Base-by-base conservation (phyloP, 1,284 basidiomycete genomes). In the Ustilago shanxiensis region DNA sequence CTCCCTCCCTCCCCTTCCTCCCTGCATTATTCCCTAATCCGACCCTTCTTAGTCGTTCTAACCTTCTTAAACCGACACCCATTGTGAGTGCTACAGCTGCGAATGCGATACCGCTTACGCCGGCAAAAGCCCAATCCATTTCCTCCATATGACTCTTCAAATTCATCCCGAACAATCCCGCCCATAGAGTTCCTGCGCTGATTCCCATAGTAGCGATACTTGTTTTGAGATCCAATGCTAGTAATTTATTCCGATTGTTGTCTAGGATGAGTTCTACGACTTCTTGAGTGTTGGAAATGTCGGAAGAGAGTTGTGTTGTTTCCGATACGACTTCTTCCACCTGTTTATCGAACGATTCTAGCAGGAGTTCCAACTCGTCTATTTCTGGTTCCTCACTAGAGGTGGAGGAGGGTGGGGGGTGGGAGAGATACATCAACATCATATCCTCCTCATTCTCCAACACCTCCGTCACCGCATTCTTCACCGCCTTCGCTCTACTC, bases 191-290 rank as follows among this genome's bases (percentile, higher is more conserved):
- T 0, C 95, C 95, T n/a, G 91, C 90, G 13, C 93, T 94, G 66
- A 98, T 90, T 0, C 96, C 95, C 87, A 98, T 91, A 0, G 96
- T 98, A 28, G 91, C 91, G 73, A 99, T 98, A n/a, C 94, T 95
- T 11, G 29, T 96, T 90, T 92, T 92, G 52, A 99, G 89, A 86
- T 98, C 96, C 26, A 98, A 89, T 26, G 95, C 93, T 16, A 98
- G 89, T 14, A 99, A 89, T 3, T 93, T 91, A 85, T 99, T 99
- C 53, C 96, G 92, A 87, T 97, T 97, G 65, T 95, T 93, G 86
- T 99, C 96, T 52, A 99, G 89, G 83, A 98, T 95, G 65, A 99
- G 89, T 87, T 99, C 96, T 7, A 97, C 94, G 57, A 98, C 96
- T 87, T 98, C 95, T 88, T 98, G 95, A 0, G 95, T 98, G 18